These are phyloP conservation scores for Hypericum androsaemum DNA, from an alignment of 345 rosid species.

Conservation along the genomic window DNA sequence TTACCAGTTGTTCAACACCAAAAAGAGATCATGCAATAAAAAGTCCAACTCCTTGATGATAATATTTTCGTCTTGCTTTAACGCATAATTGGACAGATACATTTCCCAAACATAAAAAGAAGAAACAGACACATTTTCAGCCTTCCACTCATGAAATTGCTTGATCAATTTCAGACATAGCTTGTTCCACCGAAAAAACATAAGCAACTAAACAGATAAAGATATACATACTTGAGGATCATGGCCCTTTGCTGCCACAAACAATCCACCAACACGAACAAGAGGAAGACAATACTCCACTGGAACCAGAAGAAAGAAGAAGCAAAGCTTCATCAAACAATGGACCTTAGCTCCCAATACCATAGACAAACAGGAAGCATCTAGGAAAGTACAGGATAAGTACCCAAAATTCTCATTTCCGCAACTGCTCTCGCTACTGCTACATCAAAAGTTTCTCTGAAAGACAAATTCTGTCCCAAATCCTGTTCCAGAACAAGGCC, in stretches of 20 bases:
- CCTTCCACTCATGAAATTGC: no score
- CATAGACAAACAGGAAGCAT: constrained; percentile 2
- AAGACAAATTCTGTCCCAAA: constrained; percentile 45
- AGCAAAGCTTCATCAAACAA: constrained; percentile 8
- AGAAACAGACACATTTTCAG: no score
- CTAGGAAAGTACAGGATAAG: constrained; percentile 5
- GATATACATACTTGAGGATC: constrained; percentile 56
- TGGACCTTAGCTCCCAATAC: constrained; percentile 3
- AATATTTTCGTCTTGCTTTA: no score
- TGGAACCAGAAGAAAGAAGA: constrained; percentile 23
- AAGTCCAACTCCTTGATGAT: no score
- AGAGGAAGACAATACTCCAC: constrained; percentile 94
- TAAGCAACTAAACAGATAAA: background rate
- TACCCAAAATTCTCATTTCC: constrained; percentile 89
- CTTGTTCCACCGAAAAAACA: no score
- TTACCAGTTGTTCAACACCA: no score
- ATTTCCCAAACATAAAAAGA: no score
- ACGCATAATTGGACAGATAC: no score
- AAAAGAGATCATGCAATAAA: no score
- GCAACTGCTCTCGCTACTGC: constrained; percentile 96
- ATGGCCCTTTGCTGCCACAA: constrained; percentile 94
- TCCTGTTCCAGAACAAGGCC: constrained; percentile 48
- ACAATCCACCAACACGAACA: constrained; percentile 87
- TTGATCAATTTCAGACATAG: no score
- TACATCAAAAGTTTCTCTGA: constrained; percentile 79